Percentiles rank a stretch among this genome's conserved stretches.
Evolutionary conservation across 305 asterid genomes (phyloP).

Genomic region (Fraxinus latifolia): DNA sequence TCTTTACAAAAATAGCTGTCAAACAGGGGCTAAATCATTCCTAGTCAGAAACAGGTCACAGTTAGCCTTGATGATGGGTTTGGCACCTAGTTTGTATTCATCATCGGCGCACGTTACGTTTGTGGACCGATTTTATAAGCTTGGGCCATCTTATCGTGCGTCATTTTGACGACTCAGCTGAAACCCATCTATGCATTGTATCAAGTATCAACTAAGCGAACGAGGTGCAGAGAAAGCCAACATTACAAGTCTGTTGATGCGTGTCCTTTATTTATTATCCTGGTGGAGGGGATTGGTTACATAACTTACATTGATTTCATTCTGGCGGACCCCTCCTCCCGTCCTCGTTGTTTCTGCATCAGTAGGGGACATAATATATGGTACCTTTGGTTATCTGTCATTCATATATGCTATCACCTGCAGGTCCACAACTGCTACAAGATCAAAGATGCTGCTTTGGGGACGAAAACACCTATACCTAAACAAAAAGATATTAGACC

Average conservation of each 20-base stretch:
- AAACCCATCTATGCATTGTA: not conserved
- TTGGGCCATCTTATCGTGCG: not conserved
- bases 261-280: not conserved
- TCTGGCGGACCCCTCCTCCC: not conserved
- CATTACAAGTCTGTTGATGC: not conserved
- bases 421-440: conserved; percentile 40
- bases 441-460: conserved; percentile 30
- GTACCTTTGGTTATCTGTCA: not conserved
- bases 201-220: not conserved
- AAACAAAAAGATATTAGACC: conserved; percentile 33
- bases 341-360: not conserved
- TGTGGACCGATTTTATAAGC: not conserved
- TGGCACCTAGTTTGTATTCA: not conserved
- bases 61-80: not conserved
- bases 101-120: not conserved
- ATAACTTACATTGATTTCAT: not conserved
- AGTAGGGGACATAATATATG: not conserved
- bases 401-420: not conserved
- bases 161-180: not conserved
- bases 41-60: not conserved
- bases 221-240: not conserved
- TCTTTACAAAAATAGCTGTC: not conserved
- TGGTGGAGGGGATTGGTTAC: not conserved
- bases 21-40: not conserved
- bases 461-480: conserved; percentile 27